A percentile compares a stretch with the other conserved stretches of the same genome.
Evolutionary conservation across 306 rosid species (phyloP).

Genomic region (Dryas octopetala): DNA sequence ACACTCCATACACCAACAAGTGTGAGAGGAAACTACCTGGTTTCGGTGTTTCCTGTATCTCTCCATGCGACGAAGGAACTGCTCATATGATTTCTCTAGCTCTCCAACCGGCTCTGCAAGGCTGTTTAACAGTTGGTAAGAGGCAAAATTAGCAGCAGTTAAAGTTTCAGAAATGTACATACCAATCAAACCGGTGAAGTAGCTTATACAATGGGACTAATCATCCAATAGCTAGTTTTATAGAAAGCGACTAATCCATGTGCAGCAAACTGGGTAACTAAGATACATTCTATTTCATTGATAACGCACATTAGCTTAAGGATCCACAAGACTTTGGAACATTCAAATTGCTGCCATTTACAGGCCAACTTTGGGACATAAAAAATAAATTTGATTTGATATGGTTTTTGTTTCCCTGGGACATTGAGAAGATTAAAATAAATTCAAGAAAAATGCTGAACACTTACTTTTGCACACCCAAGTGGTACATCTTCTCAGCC

Average conservation of each 20-base stretch:
- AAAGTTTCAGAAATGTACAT: slow-evolving; percentile 18
- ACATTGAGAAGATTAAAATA: neutral
- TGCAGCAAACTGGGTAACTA: neutral
- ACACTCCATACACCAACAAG: slow-evolving; percentile 14
- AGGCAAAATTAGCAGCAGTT: slow-evolving; percentile 15
- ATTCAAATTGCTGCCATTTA: neutral
- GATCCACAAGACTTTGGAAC: neutral
- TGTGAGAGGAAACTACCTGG: slow-evolving; percentile 45
- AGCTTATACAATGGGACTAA: neutral
- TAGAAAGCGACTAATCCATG: neutral
- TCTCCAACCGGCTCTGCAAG: slow-evolving; percentile 84
- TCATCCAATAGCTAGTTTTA: too few relatives aligned
- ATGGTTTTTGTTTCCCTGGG: neutral
- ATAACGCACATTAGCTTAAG: neutral
- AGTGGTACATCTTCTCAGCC: slow-evolving; percentile 68
- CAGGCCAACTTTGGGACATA: neutral
- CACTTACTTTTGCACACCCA: slow-evolving; percentile 64
- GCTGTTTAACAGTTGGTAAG: slow-evolving; percentile 40
- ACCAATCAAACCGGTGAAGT: slow-evolving; percentile 3
- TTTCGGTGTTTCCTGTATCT: slow-evolving; percentile 50
- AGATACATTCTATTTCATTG: neutral
- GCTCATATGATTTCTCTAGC: slow-evolving; percentile 76
- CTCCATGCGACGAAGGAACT: slow-evolving; percentile 72
- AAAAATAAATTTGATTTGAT: neutral
- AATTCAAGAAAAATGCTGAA: neutral